Evolutionary conservation across 176 grass and related monocot genomes (phyloP).

Genomic region (Ensete ventricosum): DNA sequence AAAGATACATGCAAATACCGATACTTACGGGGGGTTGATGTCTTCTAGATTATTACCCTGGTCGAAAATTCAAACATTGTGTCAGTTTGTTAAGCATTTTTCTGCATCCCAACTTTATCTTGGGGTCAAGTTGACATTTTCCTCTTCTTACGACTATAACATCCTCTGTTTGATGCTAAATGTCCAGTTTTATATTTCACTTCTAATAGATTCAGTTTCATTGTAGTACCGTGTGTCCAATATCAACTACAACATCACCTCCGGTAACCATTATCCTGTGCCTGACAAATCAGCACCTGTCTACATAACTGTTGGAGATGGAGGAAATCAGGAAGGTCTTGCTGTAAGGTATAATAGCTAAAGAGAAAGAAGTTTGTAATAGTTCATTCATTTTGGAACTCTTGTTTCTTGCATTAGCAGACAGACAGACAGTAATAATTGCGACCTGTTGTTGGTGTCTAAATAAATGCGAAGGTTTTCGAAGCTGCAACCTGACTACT

Average conservation of each 20-base stretch:
- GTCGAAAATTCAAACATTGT: too few species aligned
- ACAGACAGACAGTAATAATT: too few species aligned
- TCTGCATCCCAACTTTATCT: too few species aligned
- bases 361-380: neutral
- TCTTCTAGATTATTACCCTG: too few species aligned
- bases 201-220: slow-evolving; percentile 1
- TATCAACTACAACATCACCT: slow-evolving; percentile 79
- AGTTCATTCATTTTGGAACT: neutral
- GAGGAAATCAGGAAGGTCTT: slow-evolving; percentile 95
- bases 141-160: too few species aligned
- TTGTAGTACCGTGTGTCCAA: slow-evolving; percentile 87
- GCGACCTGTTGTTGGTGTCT: neutral
- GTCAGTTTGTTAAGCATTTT: too few species aligned
- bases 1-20: too few species aligned
- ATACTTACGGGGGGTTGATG: too few species aligned
- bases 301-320: slow-evolving; percentile 81
- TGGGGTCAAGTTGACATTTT: too few species aligned
- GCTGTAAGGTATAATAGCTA: slow-evolving; percentile 31
- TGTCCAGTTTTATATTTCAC: too few species aligned
- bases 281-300: slow-evolving; percentile 78
- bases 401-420: neutral
- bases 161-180: too few species aligned
- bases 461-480: slow-evolving; percentile 35
- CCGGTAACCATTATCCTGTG: slow-evolving; percentile 55
- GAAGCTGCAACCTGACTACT: slow-evolving; percentile 86